Conservation (phyloP, 202 grass and related monocot genomes). For the Carex arenaria region DNA sequence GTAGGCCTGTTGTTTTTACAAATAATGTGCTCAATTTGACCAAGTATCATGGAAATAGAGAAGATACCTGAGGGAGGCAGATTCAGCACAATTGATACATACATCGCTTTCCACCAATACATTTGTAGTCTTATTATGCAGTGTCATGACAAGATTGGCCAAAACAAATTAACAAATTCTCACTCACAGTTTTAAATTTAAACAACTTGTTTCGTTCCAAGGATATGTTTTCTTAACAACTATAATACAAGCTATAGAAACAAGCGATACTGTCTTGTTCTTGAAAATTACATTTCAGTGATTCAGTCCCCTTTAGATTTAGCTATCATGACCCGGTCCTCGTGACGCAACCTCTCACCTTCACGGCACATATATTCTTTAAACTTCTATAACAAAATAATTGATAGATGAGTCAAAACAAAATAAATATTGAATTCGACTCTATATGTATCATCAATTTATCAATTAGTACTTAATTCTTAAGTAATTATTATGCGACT, state of each 20-base stretch:
- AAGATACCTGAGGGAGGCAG: not conserved
- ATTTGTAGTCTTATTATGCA: not conserved
- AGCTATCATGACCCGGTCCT: slow-evolving; percentile 18
- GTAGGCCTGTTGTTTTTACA: not conserved
- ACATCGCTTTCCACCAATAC: not conserved
- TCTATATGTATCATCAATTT: not conserved
- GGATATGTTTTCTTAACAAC: not conserved
- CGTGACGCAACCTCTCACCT: slow-evolving; percentile 24
- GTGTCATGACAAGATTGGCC: not conserved
- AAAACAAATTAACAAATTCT: not conserved
- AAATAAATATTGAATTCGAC: not conserved
- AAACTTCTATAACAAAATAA: slow-evolving; percentile 12
- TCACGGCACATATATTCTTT: slow-evolving; percentile 18
- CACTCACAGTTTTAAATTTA: not conserved
- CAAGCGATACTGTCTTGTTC: not conserved
- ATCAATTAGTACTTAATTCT: not conserved
- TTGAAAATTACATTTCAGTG: not conserved
- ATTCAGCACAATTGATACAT: not conserved
- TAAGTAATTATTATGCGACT: not conserved
- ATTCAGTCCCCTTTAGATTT: slow-evolving; percentile 8
- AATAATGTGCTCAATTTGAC: not conserved
- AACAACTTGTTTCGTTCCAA: not conserved
- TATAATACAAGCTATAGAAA: not conserved
- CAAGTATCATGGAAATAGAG: not conserved
- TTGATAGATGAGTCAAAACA: not conserved